Conservation (phyloP, 208 protist genomes). For the Leishmania lainsoni region DNA sequence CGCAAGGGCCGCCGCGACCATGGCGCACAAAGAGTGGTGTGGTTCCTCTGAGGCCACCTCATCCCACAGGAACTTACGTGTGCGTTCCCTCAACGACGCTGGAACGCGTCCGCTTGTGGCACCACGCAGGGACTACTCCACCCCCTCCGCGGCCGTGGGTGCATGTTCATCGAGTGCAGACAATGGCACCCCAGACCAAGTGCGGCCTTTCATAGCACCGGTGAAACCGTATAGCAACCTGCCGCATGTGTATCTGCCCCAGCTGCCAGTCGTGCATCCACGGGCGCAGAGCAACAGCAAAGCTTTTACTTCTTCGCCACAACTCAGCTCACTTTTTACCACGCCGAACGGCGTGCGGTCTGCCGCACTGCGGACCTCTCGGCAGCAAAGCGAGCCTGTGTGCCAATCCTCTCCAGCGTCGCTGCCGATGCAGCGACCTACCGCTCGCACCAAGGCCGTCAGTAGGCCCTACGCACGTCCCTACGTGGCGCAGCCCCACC, state of each 20-base stretch:
- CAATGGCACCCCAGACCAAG: not conserved
- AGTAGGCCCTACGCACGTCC: constrained; percentile 10
- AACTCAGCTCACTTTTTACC: constrained; percentile 7
- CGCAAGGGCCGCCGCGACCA: constrained; percentile 23
- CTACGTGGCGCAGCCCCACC: constrained; percentile 20
- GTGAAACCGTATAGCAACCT: constrained; percentile 3
- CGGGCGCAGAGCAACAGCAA: constrained; percentile 13
- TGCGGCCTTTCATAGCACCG: constrained; percentile 10
- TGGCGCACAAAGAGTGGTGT: constrained; percentile 11
- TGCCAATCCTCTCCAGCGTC: constrained; percentile 6
- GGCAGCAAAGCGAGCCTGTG: constrained; percentile 25
- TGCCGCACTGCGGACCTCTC: constrained; percentile 26
- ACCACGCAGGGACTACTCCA: not conserved
- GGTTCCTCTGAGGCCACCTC: constrained; percentile 7
- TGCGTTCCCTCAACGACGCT: not conserved
- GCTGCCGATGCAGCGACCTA: constrained; percentile 10
- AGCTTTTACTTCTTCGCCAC: not conserved
- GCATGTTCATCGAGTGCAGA: not conserved
- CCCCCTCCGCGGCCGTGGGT: not conserved
- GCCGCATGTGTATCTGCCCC: not conserved
- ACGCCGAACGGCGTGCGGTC: not conserved
- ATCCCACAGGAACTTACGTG: not conserved
- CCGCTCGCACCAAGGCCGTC: constrained; percentile 2
- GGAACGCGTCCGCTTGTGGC: not conserved
- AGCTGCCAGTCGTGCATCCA: constrained; percentile 9